These are phyloP conservation scores for Halteria grandinella DNA, from an alignment of 73 alveolate genomes.

Conservation along the genomic window DNA sequence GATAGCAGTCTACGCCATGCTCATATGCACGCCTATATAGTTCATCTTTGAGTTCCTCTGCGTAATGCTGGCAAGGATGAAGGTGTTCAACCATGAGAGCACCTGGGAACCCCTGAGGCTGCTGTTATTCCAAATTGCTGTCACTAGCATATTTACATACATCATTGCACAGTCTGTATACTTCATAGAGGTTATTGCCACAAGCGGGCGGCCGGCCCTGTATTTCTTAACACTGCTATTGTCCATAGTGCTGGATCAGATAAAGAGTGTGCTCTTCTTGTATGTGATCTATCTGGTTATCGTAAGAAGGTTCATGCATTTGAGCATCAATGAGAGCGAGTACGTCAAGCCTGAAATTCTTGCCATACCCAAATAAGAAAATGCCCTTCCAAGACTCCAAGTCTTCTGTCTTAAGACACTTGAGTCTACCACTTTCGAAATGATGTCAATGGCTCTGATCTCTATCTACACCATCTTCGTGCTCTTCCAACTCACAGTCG, in stretches of 20 bases:
- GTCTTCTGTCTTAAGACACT: conserved; percentile 58
- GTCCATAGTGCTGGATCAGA: conserved; percentile 56
- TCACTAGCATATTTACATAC: conserved; percentile 18
- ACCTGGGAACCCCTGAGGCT: conserved; percentile 30
- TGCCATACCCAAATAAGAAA: conserved; percentile 47
- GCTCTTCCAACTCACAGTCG: conserved; percentile 66
- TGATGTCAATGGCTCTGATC: conserved; percentile 60
- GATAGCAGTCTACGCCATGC: conserved; percentile 38
- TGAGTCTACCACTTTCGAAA: conserved; percentile 59
- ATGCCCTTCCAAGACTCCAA: conserved; percentile 36
- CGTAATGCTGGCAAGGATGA: conserved; percentile 39
- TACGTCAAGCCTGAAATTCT: conserved; percentile 4
- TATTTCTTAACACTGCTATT: conserved; percentile 51
- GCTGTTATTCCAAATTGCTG: conserved; percentile 38
- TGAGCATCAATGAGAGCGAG: conserved; percentile 62
- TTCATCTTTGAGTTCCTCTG: conserved; percentile 60
- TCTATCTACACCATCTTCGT: conserved; percentile 66
- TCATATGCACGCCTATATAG: conserved; percentile 44
- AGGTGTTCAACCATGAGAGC: conserved; percentile 23
- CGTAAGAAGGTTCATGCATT: conserved; percentile 65
- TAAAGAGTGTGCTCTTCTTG: conserved; percentile 42
- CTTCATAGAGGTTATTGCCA: neutral
- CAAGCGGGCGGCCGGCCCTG: conserved; percentile 54
- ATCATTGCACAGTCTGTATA: conserved; percentile 1
- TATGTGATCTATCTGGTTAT: conserved; percentile 46